Evolutionary conservation across 768 basidiomycete species (phyloP).

Genomic region (Mycena albidolilacea): DNA sequence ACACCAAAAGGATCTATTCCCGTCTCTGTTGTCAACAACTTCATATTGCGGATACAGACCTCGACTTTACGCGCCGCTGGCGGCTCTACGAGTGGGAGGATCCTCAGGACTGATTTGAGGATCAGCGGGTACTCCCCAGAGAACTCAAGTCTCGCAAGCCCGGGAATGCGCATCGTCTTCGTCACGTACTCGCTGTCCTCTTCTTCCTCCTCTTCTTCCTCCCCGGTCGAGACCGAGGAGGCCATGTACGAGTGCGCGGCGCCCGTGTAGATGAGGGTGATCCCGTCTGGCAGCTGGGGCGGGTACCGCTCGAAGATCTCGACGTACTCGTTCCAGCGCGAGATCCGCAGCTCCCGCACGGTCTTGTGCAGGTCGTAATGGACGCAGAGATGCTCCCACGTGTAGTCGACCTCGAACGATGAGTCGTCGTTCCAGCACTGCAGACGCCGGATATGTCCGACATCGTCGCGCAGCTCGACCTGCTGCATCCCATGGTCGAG

Average conservation of each 20-base stretch:
- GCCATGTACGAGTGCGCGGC: background rate
- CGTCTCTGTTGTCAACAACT: no score
- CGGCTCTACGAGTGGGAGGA: constrained; percentile 1
- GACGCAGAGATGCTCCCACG: constrained; percentile 12
- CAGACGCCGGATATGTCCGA: constrained; percentile 3
- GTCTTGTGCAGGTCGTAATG: constrained; percentile 19
- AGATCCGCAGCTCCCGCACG: constrained; percentile 12
- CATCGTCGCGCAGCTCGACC: background rate
- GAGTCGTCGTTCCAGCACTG: constrained; percentile 12
- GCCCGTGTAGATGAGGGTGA: background rate
- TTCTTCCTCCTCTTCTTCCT: background rate
- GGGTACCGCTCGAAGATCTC: background rate
- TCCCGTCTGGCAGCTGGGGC: background rate
- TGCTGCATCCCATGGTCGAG: background rate
- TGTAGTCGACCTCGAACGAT: background rate
- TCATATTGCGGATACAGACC: constrained; percentile 1
- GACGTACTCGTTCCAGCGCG: background rate
- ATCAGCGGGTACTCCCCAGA: background rate
- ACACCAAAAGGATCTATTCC: background rate
- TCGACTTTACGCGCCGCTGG: background rate
- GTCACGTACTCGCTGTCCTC: background rate
- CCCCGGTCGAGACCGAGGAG: background rate
- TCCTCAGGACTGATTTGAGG: background rate
- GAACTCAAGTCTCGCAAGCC: constrained; percentile 6
- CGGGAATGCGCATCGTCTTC: background rate